These are phyloP conservation scores for Trypanosoma cruzi DNA, from an alignment of 208 protist species.

Conservation along the genomic window DNA sequence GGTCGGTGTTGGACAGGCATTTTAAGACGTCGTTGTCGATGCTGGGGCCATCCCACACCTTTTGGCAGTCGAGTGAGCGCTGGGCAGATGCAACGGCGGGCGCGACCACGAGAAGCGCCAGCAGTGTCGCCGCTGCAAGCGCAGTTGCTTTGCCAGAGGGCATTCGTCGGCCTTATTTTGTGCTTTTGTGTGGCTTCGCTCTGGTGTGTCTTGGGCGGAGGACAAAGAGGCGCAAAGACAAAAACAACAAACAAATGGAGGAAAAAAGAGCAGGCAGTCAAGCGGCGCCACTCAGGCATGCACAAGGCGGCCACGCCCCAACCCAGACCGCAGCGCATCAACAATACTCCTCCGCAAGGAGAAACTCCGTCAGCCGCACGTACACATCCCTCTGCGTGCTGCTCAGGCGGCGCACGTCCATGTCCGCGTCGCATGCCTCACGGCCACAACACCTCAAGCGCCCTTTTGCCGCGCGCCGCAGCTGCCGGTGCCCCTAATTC, in stretches of 20 bases:
- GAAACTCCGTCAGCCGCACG: conserved; percentile 72
- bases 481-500: no score
- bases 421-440: conserved; percentile 55
- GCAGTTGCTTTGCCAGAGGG: background rate
- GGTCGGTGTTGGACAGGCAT: conserved; percentile 53
- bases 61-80: conserved; percentile 54
- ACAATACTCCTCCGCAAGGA: conserved; percentile 65
- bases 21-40: conserved; percentile 52
- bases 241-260: background rate
- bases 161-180: background rate
- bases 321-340: conserved; percentile 9
- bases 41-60: conserved; percentile 63
- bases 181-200: background rate
- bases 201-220: background rate
- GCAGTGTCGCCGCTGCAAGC: conserved; percentile 21
- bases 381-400: conserved; percentile 68
- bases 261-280: background rate
- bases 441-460: conserved; percentile 36
- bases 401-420: conserved; percentile 44
- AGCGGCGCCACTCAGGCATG: background rate
- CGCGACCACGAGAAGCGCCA: conserved; percentile 29
- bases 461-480: no score
- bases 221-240: conserved; percentile 5
- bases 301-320: background rate
- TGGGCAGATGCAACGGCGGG: conserved; percentile 14